A percentile compares a stretch with the other conserved stretches of the same genome.
Evolutionary conservation across 441 rosid species (phyloP).

Genomic region (Jatropha podagrica): DNA sequence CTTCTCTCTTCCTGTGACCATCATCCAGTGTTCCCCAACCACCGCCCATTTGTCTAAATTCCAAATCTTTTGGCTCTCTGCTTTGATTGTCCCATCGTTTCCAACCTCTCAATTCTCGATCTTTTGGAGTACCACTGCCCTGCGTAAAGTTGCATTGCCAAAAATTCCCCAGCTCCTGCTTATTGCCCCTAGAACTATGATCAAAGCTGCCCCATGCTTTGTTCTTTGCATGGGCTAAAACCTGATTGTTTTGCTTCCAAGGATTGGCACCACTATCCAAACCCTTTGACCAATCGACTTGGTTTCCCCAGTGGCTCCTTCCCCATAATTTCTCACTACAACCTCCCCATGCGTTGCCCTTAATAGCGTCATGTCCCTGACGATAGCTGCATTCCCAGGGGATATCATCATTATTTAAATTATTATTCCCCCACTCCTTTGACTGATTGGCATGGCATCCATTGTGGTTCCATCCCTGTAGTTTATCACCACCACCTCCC

Average conservation of each 20-base stretch:
- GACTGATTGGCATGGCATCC: constrained; percentile 7
- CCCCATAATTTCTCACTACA: constrained; percentile 24
- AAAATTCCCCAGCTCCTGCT: constrained; percentile 4
- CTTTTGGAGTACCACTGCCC: constrained; percentile 15
- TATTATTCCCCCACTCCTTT: constrained; percentile 24
- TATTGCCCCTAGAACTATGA: constrained; percentile 28
- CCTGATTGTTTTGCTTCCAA: constrained; percentile 25
- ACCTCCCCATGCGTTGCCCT: constrained; percentile 22
- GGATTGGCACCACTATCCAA: constrained; percentile 22
- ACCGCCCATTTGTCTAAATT: constrained; percentile 25
- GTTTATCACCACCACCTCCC: constrained; percentile 36
- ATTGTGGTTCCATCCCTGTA: constrained; percentile 28
- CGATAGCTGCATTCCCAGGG: constrained; percentile 25
- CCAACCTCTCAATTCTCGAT: constrained; percentile 29
- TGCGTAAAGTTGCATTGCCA: constrained; percentile 2
- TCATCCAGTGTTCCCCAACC: constrained; percentile 41
- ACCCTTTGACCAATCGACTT: constrained; percentile 16
- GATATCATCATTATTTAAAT: constrained; percentile 13
- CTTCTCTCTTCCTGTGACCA: constrained; percentile 44
- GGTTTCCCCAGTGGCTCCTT: constrained; percentile 23
- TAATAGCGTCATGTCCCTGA: constrained; percentile 25
- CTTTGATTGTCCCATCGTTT: constrained; percentile 21
- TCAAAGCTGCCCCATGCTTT: constrained; percentile 29
- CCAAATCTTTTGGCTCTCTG: constrained; percentile 27
- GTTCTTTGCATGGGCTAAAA: constrained; percentile 23